Conservation (phyloP, 164 flowering plant genomes). For the Aristolochia californica region DNA sequence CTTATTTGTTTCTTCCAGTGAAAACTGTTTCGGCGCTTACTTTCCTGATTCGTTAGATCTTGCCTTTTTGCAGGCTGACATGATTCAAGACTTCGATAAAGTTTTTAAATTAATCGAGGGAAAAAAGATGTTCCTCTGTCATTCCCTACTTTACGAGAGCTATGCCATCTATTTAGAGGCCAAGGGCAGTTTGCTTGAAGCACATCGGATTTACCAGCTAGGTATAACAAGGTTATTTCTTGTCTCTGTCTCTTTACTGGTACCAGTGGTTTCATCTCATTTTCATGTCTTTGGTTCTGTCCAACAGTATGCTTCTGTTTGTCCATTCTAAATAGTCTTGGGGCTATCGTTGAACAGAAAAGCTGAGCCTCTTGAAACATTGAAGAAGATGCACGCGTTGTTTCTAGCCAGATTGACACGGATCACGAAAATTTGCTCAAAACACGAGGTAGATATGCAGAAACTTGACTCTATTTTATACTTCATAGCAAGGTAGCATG, state of each 20-base stretch:
- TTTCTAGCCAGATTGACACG: constrained; percentile 47
- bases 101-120: constrained; percentile 50
- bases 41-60: neutral
- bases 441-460: constrained; percentile 22
- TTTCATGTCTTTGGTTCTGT: too few species aligned
- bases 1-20: too few species aligned
- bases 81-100: constrained; percentile 36
- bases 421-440: constrained; percentile 29
- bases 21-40: neutral
- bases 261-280: too few species aligned
- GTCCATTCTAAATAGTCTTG: neutral
- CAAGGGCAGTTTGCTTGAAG: constrained; percentile 55
- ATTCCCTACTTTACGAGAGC: constrained; percentile 52
- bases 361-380: constrained; percentile 53
- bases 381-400: constrained; percentile 44
- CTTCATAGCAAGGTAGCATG: neutral
- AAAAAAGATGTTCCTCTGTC: constrained; percentile 27
- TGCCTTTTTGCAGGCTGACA: constrained; percentile 42
- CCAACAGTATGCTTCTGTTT: too few species aligned
- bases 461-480: neutral
- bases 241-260: neutral
- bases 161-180: constrained; percentile 62
- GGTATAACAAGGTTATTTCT: constrained; percentile 63
- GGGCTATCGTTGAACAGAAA: constrained; percentile 31
- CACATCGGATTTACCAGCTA: constrained; percentile 39